phyloP scores from a whole-genome alignment of 1,284 basidiomycete genomes.

The Apiotrichum siamense region DNA sequence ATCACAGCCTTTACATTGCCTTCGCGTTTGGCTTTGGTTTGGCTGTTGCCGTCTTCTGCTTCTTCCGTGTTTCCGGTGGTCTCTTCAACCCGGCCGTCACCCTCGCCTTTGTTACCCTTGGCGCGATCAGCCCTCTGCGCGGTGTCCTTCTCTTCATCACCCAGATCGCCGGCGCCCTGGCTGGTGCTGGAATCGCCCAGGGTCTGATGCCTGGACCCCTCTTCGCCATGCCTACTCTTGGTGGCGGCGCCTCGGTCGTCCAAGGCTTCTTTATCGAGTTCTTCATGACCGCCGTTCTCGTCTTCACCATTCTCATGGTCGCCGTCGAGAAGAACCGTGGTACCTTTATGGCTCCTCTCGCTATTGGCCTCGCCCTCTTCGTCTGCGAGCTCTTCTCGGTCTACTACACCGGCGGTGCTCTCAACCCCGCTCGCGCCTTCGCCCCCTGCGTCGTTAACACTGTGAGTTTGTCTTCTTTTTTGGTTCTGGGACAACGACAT shows the following conservation, averaged over 20 bases:
- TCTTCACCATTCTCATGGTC: conserved; percentile 47
- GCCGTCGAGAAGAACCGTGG: conserved; percentile 52
- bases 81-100: conserved; percentile 50
- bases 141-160: conserved; percentile 44
- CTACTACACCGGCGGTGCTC: conserved; percentile 47
- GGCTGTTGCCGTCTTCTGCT: conserved; percentile 48
- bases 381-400: conserved; percentile 49
- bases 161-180: conserved; percentile 50
- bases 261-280: conserved; percentile 47
- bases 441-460: conserved; percentile 43
- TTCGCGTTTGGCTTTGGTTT: conserved; percentile 50
- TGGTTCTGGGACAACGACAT: no score
- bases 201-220: conserved; percentile 46
- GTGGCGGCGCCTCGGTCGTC: conserved; percentile 33
- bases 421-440: conserved; percentile 46
- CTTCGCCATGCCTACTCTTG: conserved; percentile 42
- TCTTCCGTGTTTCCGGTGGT: conserved; percentile 48
- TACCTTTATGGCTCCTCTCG: conserved; percentile 53
- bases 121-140: conserved; percentile 46
- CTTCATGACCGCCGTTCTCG: conserved; percentile 49
- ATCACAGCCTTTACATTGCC: conserved; percentile 47
- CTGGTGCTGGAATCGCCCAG: conserved; percentile 46
- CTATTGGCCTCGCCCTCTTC: conserved; percentile 51
- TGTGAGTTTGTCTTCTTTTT: background rate
- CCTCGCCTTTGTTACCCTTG: conserved; percentile 48